These are phyloP conservation scores for Boletus insuetus DNA, from an alignment of 768 basidiomycete genomes.

Conservation along the genomic window DNA sequence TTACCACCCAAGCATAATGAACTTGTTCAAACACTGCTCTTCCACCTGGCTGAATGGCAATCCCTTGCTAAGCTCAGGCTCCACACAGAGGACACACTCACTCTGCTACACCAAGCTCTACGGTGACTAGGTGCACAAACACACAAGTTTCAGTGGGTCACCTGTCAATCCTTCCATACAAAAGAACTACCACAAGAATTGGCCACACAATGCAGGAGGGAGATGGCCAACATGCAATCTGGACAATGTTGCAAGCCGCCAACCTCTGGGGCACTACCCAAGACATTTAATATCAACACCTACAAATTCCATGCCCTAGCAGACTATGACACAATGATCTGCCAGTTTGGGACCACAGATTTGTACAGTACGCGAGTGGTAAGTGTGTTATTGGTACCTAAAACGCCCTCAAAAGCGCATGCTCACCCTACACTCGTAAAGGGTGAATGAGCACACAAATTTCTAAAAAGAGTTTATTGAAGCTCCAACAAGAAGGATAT, in stretches of 20 bases:
- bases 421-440: background rate
- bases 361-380: too few species aligned
- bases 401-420: too few species aligned
- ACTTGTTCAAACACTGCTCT: slow-evolving; percentile 22
- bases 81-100: background rate
- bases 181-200: background rate
- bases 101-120: background rate
- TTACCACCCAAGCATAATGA: slow-evolving; percentile 26
- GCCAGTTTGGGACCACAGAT: too few species aligned
- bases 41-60: slow-evolving; percentile 17
- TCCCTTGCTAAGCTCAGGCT: background rate
- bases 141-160: background rate
- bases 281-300: slow-evolving; percentile 24
- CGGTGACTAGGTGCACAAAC: background rate
- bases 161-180: background rate
- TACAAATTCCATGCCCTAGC: slow-evolving; percentile 31
- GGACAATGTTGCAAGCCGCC: background rate
- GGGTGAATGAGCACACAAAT: background rate
- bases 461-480: slow-evolving; percentile 27
- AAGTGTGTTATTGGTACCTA: too few species aligned
- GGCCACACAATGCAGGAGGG: background rate
- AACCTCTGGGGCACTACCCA: background rate
- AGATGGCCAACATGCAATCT: background rate
- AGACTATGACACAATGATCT: slow-evolving; percentile 20
- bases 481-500: slow-evolving; percentile 20